Evolutionary conservation across 1,284 basidiomycete genomes (phyloP), one percentile per base, ranked within the genome.

Genomic region (Tremellales sp.): DNA sequence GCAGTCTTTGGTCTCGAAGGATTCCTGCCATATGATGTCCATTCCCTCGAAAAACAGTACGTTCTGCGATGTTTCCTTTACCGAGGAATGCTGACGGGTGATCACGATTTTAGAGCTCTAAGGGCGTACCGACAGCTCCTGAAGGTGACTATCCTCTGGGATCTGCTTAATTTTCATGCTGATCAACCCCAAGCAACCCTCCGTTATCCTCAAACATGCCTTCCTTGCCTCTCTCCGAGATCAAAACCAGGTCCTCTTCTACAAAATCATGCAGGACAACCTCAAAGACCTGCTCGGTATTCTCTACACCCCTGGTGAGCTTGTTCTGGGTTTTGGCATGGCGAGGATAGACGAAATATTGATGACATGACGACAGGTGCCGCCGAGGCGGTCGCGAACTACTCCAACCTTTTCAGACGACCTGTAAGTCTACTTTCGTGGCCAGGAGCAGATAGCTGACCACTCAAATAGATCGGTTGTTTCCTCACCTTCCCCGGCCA

Each of bases 351-450:
- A 18, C 18, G 26, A n/a, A 19, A 8, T 24, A 16, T 18, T 12
- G 13, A 19, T 14, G 24, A 19, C 29, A 5, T 4, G 21, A 28
- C 12, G 5, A 14, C 32, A 61, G 60, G 60, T 37, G 74, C 66
- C 7, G 68, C 66, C 26, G 72, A 73, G 56, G 71, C 71, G 22
- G 73, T 91, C 37, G 75, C 83, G n/a, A 79, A 84, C 48, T 91
- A 90, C 61, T 90, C 87, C 1, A 83, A 84, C 66, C 75, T 90
- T 10, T 91, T 87, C 74, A 76, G 87, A 40, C 74, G 85, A 37
- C 85, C 84, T 51, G 63, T 70, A 27, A 53, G 60, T 55, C 81
- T 79, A 51, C 82, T 83, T 36, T 35, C 14, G 22, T 13, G 14
- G 83, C 83, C 0, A 10, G 16, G 18, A 38, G 36, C 16, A 26